Percentiles rank a stretch among this genome's conserved stretches.
Conservation (phyloP, 2,329 filamentous ascomycete species). For the Fulvia fulva region DNA sequence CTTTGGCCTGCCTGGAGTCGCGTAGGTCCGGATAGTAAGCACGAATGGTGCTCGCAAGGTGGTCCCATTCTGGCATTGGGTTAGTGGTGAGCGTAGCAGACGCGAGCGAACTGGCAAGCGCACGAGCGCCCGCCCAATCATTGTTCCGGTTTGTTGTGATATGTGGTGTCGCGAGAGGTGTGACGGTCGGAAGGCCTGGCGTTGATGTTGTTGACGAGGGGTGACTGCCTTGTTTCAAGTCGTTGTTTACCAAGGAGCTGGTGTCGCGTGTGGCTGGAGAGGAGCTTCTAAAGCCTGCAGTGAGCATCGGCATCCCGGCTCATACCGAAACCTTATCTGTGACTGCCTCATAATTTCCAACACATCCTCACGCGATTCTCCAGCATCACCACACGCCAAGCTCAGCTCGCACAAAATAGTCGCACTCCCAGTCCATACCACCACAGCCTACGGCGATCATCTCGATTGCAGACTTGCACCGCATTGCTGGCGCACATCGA, state of each 20-base stretch:
- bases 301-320: not conserved
- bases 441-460: not conserved
- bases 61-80: conserved; percentile 10
- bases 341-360: not conserved
- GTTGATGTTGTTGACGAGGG: not conserved
- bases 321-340: not conserved
- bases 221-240: not conserved
- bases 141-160: conserved; percentile 4
- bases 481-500: not conserved
- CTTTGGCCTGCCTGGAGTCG: conserved; percentile 31
- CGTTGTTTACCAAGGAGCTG: not conserved
- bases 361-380: not conserved
- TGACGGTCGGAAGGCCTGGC: not conserved
- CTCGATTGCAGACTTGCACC: not conserved
- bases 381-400: not conserved
- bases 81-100: conserved; percentile 12
- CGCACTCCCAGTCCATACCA: not conserved
- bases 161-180: not conserved
- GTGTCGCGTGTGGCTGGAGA: not conserved
- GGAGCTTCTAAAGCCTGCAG: not conserved
- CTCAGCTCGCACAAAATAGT: not conserved
- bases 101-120: conserved; percentile 23
- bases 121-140: conserved; percentile 22
- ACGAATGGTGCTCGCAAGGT: conserved; percentile 9
- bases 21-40: conserved; percentile 21